Conservation (phyloP, 352 stramenopile genomes). For the Phytopythium cucurbitacearum region DNA sequence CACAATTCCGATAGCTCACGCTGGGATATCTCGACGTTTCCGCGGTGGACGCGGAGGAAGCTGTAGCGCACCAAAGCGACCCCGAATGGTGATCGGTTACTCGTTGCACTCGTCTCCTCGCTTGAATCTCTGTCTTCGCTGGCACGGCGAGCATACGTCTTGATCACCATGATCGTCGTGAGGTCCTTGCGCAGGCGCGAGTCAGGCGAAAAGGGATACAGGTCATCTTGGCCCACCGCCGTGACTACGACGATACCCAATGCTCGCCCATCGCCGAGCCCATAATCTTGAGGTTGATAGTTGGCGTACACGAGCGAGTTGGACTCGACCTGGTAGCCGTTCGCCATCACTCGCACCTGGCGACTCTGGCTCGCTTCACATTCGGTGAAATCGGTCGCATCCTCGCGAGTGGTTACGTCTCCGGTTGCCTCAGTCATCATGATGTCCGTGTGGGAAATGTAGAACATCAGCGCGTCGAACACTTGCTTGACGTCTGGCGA, state of each 20-base stretch:
- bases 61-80: conserved; percentile 33
- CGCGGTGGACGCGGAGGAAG: conserved; percentile 31
- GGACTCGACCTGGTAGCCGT: conserved; percentile 19
- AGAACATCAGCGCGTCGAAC: conserved; percentile 23
- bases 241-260: conserved; percentile 23
- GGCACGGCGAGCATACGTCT: conserved; percentile 12
- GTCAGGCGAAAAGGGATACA: conserved; percentile 19
- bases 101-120: conserved; percentile 12
- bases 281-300: conserved; percentile 19
- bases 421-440: conserved; percentile 38
- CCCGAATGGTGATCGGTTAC: not conserved
- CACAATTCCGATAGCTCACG: conserved; percentile 21
- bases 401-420: conserved; percentile 20
- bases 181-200: conserved; percentile 29
- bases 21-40: conserved; percentile 10
- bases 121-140: conserved; percentile 8
- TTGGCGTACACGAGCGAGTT: conserved; percentile 21
- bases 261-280: conserved; percentile 15
- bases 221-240: conserved; percentile 28
- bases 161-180: conserved; percentile 21
- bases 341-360: conserved; percentile 14
- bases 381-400: conserved; percentile 5
- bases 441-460: conserved; percentile 31
- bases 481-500: conserved; percentile 14
- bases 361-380: conserved; percentile 5